These are phyloP conservation scores for Calocybe cyanea DNA, from an alignment of 768 basidiomycete species.

Conservation along the genomic window DNA sequence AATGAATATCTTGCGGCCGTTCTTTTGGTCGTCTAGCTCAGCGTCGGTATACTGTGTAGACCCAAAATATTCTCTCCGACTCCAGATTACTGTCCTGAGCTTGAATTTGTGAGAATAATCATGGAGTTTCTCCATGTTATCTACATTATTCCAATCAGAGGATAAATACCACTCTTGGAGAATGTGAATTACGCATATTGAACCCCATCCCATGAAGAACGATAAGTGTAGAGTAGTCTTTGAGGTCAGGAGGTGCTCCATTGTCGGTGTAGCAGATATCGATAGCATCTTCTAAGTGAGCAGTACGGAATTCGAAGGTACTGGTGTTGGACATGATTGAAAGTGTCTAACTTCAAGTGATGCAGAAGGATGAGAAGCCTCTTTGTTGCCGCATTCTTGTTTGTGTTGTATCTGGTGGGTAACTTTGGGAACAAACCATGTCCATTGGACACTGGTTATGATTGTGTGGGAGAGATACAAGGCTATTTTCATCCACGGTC, in stretches of 20 bases:
- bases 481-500: no score
- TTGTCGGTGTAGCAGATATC: constrained; percentile 30
- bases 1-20: constrained; percentile 22
- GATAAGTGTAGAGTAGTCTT: constrained; percentile 32
- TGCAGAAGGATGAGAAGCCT: no score
- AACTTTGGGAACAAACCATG: no score
- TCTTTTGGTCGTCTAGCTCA: constrained; percentile 27
- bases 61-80: constrained; percentile 32
- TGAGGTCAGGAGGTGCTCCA: constrained; percentile 23
- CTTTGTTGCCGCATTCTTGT: no score
- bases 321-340: background rate
- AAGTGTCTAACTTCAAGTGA: no score
- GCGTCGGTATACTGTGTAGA: constrained; percentile 28
- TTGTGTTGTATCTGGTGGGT: no score
- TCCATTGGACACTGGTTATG: no score
- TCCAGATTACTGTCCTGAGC: constrained; percentile 24
- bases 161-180: background rate
- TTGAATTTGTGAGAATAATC: constrained; percentile 18
- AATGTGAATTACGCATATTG: constrained; percentile 25
- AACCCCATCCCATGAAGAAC: constrained; percentile 31
- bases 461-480: no score
- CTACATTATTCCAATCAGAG: constrained; percentile 4
- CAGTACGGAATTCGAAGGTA: constrained; percentile 1
- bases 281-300: constrained; percentile 16
- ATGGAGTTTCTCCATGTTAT: constrained; percentile 18